These are phyloP conservation scores for Eudorina sp. DNA, from an alignment of 139 green algal species.

Conservation along the genomic window DNA sequence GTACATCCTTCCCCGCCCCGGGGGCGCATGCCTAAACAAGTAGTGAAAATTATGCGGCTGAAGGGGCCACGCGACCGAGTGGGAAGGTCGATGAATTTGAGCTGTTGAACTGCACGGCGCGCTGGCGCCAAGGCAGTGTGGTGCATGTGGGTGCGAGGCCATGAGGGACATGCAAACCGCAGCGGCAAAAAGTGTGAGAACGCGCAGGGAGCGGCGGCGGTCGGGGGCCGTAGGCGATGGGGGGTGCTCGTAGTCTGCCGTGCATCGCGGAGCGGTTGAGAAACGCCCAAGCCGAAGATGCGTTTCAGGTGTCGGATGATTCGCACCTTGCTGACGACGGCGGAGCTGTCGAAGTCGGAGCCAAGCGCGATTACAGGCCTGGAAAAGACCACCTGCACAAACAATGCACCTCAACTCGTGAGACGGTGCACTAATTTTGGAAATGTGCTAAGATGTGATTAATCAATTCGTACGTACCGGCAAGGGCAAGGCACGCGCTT, in stretches of 20 bases:
- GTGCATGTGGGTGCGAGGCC: not conserved
- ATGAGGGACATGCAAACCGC: not conserved
- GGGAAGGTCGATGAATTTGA: not conserved
- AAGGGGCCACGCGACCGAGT: not conserved
- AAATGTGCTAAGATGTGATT: not conserved
- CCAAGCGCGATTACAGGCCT: constrained; percentile 73
- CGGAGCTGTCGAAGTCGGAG: constrained; percentile 58
- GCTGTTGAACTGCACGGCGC: too few species aligned
- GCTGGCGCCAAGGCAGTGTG: too few species aligned
- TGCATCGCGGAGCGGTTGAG: too few species aligned
- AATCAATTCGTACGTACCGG: too few species aligned
- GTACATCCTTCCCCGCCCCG: too few species aligned
- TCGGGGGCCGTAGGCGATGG: too few species aligned
- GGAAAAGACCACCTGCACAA: constrained; percentile 67
- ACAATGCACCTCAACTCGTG: too few species aligned
- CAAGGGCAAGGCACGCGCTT: too few species aligned
- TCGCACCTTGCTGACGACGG: not conserved
- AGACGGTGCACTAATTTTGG: not conserved
- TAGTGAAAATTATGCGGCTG: not conserved
- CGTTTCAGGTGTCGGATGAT: too few species aligned
- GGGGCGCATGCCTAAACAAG: not conserved
- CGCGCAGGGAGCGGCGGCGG: too few species aligned
- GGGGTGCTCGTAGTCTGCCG: too few species aligned
- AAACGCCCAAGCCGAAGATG: too few species aligned
- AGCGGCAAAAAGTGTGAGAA: not conserved